Evolutionary conservation across 2,329 filamentous ascomycete genomes (phyloP), one percentile per base, ranked within the genome.

Genomic region (Talaromyces pinophilus): DNA sequence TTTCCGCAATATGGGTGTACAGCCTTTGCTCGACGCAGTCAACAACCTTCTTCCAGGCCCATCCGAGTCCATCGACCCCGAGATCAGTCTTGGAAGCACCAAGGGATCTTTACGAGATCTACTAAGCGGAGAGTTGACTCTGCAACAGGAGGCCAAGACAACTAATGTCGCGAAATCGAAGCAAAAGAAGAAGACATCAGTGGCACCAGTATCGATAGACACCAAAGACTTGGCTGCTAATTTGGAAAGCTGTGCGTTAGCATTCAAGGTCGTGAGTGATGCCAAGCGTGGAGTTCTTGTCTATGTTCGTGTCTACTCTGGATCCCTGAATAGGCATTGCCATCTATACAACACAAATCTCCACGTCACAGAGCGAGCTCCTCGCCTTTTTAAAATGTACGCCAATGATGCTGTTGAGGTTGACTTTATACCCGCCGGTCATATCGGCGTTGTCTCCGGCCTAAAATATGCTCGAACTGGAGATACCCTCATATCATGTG

Each of bases 191-290:
- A 74, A 81, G 75, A 63, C 71, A 68, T 54, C 75, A 13, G 68
- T 76, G 7, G 79, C 87, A 2, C 63, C 72, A 68, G 59, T 75
- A 10, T 67, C 76, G 7, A 79, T 88, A 3, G 85, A 87, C 69
- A 73, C 73, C 7, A 73, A 73, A 40, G 72, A 72, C 30, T 70
- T 78, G 13, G 77, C 85, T n/a, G 78, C 83, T 30, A 91, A 90
- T 17, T 86, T 98, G 1, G 83, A 87, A 70, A 85, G 85, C 38
- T 91, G 89, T 71, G 88, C 88, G 1, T 78, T 92, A 28, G 89
- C 89, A 7, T 99, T 98, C 85, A 99, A 99, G 78, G 95, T 98
- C 5, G 92, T 95, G 69, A 90, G 94, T 70, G 94, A 98, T 73
- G 83, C 91, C 8, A 90, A 90, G 69, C 89, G 93, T 65, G 95